These are phyloP conservation scores for Kwoniella dejecticola DNA, from an alignment of 768 basidiomycete genomes.

Conservation along the genomic window DNA sequence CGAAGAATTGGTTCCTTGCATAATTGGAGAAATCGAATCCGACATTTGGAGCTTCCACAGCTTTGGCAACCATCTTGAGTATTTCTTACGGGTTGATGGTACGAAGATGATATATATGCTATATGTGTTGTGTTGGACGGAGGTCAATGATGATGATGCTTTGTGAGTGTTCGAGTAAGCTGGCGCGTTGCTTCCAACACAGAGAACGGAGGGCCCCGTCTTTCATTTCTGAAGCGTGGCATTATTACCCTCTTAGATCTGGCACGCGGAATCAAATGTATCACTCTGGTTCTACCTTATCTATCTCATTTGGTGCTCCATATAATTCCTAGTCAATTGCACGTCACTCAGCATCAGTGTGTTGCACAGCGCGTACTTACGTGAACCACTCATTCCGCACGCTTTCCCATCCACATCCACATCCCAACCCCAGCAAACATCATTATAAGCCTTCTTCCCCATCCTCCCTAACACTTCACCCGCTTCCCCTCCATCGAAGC, in stretches of 20 bases:
- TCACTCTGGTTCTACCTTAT: constrained; percentile 1
- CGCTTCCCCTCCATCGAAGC: background rate
- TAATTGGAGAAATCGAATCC: constrained; percentile 56
- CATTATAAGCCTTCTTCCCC: background rate
- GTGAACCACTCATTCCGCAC: background rate
- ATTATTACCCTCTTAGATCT: background rate
- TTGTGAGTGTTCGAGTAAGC: too few species aligned
- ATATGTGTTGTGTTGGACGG: background rate
- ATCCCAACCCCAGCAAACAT: background rate
- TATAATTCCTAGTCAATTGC: background rate
- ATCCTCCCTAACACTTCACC: background rate
- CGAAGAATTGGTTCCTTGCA: constrained; percentile 54
- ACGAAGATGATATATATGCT: too few species aligned
- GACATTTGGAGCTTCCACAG: constrained; percentile 31
- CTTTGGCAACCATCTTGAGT: constrained; percentile 35
- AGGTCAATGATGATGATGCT: constrained; percentile 17
- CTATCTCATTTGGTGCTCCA: background rate
- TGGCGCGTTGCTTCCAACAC: background rate
- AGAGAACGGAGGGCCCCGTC: background rate
- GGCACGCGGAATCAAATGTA: constrained; percentile 23
- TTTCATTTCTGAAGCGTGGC: background rate
- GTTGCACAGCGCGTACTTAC: background rate
- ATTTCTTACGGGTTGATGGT: background rate
- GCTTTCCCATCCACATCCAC: too few species aligned
- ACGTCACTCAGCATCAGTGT: background rate